Evolutionary conservation across 768 basidiomycete genomes (phyloP).

Genomic region (button mushroom (Agaricus bisporus)): DNA sequence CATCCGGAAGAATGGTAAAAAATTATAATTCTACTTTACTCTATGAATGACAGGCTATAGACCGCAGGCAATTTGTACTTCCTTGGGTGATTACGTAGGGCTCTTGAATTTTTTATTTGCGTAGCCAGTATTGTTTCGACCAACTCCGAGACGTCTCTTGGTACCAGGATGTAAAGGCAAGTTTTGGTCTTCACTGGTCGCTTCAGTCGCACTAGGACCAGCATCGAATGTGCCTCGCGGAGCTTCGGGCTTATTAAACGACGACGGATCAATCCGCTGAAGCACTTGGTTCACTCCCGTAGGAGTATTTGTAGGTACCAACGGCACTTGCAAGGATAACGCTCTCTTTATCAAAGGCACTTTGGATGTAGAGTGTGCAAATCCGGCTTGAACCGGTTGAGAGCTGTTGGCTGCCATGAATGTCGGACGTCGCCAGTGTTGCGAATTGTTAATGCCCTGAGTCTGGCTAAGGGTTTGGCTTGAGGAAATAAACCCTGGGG

Average conservation of each 20-base stretch:
- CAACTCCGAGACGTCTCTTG: constrained; percentile 63
- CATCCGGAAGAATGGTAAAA: too few relatives aligned
- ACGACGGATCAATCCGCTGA: background rate
- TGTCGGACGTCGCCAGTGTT: background rate
- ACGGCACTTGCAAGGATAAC: background rate
- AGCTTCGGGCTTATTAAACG: too few relatives aligned
- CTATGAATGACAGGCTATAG: too few relatives aligned
- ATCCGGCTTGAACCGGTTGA: background rate
- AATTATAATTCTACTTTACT: too few relatives aligned
- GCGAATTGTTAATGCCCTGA: background rate
- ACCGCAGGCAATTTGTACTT: too few relatives aligned
- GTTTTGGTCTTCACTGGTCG: constrained; percentile 2
- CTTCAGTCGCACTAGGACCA: background rate
- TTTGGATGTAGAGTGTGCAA: background rate
- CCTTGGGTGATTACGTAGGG: constrained; percentile 25
- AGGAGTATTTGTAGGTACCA: background rate
- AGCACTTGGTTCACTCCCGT: background rate
- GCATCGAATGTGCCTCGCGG: background rate
- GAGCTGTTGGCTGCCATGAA: background rate
- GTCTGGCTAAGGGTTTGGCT: background rate
- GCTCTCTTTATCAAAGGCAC: background rate
- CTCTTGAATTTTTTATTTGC: constrained; percentile 68
- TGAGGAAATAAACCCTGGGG: constrained; percentile 1
- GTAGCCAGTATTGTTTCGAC: constrained; percentile 42
- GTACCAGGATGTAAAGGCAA: constrained; percentile 18